phyloP scores from a whole-genome alignment of 2,329 filamentous ascomycete species.

The Penicillium crustosum region DNA sequence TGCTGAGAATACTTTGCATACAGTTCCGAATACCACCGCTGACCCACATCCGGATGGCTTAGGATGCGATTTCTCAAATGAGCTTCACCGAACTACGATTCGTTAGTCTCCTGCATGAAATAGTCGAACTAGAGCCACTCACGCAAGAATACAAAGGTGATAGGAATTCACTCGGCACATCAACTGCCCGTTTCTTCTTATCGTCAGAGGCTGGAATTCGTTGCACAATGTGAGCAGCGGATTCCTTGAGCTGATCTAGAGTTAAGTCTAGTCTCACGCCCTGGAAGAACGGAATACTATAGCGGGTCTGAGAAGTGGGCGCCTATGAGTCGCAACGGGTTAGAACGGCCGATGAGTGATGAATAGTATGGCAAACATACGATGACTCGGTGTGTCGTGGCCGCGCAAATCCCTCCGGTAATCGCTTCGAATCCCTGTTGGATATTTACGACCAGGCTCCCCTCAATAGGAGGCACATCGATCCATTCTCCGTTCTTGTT shows the following conservation, averaged over 20 bases:
- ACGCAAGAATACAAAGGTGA: conserved; percentile 39
- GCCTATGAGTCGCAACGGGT: conserved; percentile 32
- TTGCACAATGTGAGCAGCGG: conserved; percentile 33
- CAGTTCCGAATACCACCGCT: conserved; percentile 38
- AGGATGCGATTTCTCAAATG: conserved; percentile 39
- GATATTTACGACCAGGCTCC: conserved; percentile 50
- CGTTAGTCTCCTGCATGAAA: not conserved
- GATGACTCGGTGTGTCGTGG: conserved; percentile 40
- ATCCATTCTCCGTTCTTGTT: conserved; percentile 49
- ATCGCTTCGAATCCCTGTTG: conserved; percentile 57
- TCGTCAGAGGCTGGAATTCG: conserved; percentile 33
- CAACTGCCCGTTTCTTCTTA: conserved; percentile 33
- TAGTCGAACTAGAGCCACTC: conserved; percentile 6
- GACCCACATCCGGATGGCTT: conserved; percentile 39
- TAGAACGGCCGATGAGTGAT: not conserved
- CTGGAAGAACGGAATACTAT: conserved; percentile 58
- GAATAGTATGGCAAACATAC: conserved; percentile 18
- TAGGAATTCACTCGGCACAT: conserved; percentile 40
- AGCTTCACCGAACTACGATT: conserved; percentile 37
- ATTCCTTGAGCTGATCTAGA: conserved; percentile 44
- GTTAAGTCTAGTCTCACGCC: conserved; percentile 52
- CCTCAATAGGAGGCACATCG: conserved; percentile 44
- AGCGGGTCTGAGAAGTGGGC: conserved; percentile 32
- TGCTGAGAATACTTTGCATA: conserved; percentile 33
- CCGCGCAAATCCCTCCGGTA: conserved; percentile 55